These are phyloP conservation scores for Strigomonas culicis DNA, from an alignment of 208 protist species.

Conservation along the genomic window DNA sequence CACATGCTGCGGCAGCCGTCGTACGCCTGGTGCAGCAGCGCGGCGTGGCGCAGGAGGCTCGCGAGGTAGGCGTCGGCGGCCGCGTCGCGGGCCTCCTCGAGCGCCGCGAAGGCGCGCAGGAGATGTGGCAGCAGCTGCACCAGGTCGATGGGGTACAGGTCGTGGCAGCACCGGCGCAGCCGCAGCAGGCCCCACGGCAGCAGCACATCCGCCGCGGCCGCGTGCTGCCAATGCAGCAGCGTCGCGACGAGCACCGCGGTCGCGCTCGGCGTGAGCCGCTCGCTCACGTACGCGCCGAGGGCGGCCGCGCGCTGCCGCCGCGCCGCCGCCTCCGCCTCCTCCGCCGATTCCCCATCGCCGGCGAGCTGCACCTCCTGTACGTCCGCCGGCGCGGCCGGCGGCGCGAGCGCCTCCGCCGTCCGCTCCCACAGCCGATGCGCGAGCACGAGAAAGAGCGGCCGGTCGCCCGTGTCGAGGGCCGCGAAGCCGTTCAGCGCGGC, in stretches of 20 bases:
- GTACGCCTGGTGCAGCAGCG: constrained; percentile 54
- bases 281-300: constrained; percentile 17
- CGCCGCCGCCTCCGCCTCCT: constrained; percentile 6
- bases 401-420: constrained; percentile 14
- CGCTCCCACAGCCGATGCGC: constrained; percentile 43
- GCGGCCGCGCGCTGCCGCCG: constrained; percentile 7
- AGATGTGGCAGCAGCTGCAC: constrained; percentile 51
- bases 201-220: not conserved
- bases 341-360: not conserved
- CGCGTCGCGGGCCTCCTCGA: not conserved
- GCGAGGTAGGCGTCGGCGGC: constrained; percentile 7
- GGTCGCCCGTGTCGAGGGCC: constrained; percentile 59
- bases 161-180: constrained; percentile 20
- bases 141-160: constrained; percentile 76
- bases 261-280: constrained; percentile 50
- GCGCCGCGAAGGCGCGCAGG: constrained; percentile 20
- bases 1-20: constrained; percentile 67
- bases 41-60: not conserved
- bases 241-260: constrained; percentile 40
- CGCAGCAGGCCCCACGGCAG: constrained; percentile 49
- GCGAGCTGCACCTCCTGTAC: not conserved
- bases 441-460: constrained; percentile 54
- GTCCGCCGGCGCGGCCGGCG: not conserved
- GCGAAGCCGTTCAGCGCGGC: constrained; percentile 67
- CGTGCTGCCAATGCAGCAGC: constrained; percentile 22